phyloP scores from a whole-genome alignment of 805 yeast species.

The Metschnikowia gruessii region DNA sequence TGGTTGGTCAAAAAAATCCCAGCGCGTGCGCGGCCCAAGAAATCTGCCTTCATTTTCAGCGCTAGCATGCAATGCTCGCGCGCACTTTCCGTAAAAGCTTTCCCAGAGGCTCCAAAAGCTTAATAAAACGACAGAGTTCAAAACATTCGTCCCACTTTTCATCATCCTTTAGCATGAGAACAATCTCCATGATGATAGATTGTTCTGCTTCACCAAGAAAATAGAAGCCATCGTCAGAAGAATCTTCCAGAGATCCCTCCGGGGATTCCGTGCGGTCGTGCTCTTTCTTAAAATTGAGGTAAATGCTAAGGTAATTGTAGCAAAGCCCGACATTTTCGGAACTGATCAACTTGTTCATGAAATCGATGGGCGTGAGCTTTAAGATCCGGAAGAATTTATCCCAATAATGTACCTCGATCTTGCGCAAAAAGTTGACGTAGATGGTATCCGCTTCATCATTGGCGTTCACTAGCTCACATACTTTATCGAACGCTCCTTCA shows the following conservation, averaged over 20 bases:
- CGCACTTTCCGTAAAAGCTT: slow-evolving; percentile 22
- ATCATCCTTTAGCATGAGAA: slow-evolving; percentile 40
- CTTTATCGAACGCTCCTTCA: slow-evolving; percentile 12
- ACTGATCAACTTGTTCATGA: slow-evolving; percentile 42
- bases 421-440: slow-evolving; percentile 55
- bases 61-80: not conserved
- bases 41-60: not conserved
- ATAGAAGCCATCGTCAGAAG: not conserved
- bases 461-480: slow-evolving; percentile 20
- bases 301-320: slow-evolving; percentile 51
- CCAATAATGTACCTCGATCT: slow-evolving; percentile 59
- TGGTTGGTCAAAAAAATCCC: slow-evolving; percentile 19
- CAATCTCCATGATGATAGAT: slow-evolving; percentile 40
- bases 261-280: slow-evolving; percentile 6
- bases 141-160: slow-evolving; percentile 51
- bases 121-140: slow-evolving; percentile 53
- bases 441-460: slow-evolving; percentile 28
- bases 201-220: slow-evolving; percentile 32
- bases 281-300: slow-evolving; percentile 49
- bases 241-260: not conserved
- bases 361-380: slow-evolving; percentile 42
- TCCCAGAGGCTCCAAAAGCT: slow-evolving; percentile 46
- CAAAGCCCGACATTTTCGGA: slow-evolving; percentile 44
- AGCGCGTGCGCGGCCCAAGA: slow-evolving; percentile 16
- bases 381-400: slow-evolving; percentile 41